Evolutionary conservation across 176 grass and related monocot genomes (phyloP), one percentile per base, ranked within the genome.

Genomic region (Canna indica): DNA sequence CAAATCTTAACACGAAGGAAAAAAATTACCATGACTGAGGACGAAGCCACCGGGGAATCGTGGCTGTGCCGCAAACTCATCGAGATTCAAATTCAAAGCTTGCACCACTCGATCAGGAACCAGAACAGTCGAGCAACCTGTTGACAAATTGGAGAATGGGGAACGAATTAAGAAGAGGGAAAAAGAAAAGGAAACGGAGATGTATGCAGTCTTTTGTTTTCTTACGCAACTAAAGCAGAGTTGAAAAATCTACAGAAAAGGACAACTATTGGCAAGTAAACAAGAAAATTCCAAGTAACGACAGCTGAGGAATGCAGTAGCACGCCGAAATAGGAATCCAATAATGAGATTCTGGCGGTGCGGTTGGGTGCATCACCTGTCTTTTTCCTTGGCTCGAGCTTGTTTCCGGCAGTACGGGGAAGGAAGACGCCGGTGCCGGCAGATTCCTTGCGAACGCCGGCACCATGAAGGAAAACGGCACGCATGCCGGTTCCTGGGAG

Each of bases 381-480:
- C 77, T 86, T 99, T 27, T 85, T 89, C 0, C 76, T 78, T 24
- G 78, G 68, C 29, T 90, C 87, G 0, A 73, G 52, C 0, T 82
- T 76, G 0, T 67, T 12, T 13, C 84, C 90, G 29, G 80, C 84
- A 0, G 80, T 76, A 7, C 95, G 80, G 0, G 95, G 95, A 0
- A 99, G 74, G 70, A 94, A 99, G 0, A 99, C 95, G 0, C 95
- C 95, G n/a, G 95, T 99, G 15, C 95, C 95, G 25, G 77, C 84
- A 3, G 90, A 91, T 64, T 99, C 95, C 39, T 80, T 77, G 71
- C 87, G 90, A 64, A 53, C 64, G 4, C 84, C 87, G 0, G 80
- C 34, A 1, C 64, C 76, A 14, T 77, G 29, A 0, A 99, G 90
- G 38, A 99, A 99, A 6, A 99, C 82, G 0, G 90, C 86, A 5